Evolutionary conservation across 2,329 filamentous ascomycete genomes (phyloP).

Genomic region (Beauveria pseudobassiana): DNA sequence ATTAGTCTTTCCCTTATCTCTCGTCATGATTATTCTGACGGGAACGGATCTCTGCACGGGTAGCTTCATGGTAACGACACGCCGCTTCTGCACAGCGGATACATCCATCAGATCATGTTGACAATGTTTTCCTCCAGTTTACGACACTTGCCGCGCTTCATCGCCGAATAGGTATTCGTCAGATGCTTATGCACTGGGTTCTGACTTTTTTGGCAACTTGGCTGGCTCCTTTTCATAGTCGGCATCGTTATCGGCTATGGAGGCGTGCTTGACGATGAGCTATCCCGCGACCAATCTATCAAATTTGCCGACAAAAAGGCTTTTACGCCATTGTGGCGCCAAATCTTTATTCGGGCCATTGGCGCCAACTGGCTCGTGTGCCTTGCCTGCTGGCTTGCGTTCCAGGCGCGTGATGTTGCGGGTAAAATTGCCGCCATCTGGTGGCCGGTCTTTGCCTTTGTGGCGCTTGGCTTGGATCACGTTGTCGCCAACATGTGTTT

Average conservation of each 20-base stretch:
- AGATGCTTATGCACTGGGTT: conserved; percentile 25
- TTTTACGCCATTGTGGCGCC: conserved; percentile 39
- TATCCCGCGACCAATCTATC: conserved; percentile 35
- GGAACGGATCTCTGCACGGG: conserved; percentile 42
- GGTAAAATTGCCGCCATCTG: conserved; percentile 47
- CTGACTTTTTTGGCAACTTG: conserved; percentile 40
- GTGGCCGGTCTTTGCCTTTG: conserved; percentile 47
- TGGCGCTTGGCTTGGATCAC: conserved; percentile 43
- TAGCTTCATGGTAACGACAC: conserved; percentile 31
- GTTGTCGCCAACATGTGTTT: conserved; percentile 51
- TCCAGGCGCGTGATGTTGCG: conserved; percentile 39
- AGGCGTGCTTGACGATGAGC: conserved; percentile 35
- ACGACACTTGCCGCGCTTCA: conserved; percentile 13
- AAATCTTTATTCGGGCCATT: conserved; percentile 44
- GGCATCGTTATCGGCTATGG: conserved; percentile 39
- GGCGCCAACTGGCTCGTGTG: conserved; percentile 50
- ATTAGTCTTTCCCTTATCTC: conserved; percentile 41
- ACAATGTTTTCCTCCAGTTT: conserved; percentile 10
- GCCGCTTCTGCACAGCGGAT: not conserved
- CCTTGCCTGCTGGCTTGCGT: conserved; percentile 40
- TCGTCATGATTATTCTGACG: conserved; percentile 40
- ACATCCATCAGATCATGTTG: not conserved
- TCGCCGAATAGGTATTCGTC: conserved; percentile 9
- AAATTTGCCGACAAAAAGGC: conserved; percentile 39
- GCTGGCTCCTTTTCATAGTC: conserved; percentile 40